phyloP scores from a whole-genome alignment of 768 basidiomycete genomes.

The Tephrocybe sp. region DNA sequence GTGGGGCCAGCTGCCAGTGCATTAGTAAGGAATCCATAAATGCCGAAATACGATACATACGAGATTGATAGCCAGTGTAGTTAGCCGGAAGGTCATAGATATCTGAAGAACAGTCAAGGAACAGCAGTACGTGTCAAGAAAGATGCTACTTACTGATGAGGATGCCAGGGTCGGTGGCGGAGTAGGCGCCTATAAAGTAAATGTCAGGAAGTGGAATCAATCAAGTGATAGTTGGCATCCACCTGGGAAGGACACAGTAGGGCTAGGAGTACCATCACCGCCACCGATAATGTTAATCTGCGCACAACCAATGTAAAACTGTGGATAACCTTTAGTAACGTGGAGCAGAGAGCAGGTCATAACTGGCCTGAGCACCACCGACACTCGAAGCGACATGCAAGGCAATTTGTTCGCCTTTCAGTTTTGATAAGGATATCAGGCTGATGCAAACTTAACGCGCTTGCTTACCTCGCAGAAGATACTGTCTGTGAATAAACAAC shows the following conservation, averaged over 20 bases:
- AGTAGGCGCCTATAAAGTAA: conserved; percentile 23
- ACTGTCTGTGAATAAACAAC: conserved; percentile 19
- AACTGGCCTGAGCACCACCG: conserved; percentile 27
- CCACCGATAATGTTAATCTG: conserved; percentile 33
- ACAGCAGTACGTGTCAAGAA: not conserved
- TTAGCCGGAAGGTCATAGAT: conserved; percentile 27
- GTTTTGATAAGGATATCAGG: not conserved
- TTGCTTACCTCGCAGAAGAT: conserved; percentile 24
- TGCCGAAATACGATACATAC: conserved; percentile 18
- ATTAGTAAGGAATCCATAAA: not conserved
- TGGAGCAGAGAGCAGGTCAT: not conserved
- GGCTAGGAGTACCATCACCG: conserved; percentile 27
- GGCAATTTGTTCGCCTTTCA: conserved; percentile 33
- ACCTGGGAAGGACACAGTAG: conserved; percentile 34
- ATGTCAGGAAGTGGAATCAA: not conserved
- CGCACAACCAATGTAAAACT: conserved; percentile 37
- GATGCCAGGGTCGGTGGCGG: conserved; percentile 30
- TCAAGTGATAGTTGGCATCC: not conserved
- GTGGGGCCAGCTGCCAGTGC: conserved; percentile 27
- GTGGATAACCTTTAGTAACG: not conserved
- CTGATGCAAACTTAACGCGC: not conserved
- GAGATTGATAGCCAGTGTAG: conserved; percentile 30
- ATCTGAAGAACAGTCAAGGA: conserved; percentile 13
- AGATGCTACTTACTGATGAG: conserved; percentile 24
- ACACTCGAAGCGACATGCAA: conserved; percentile 26